These are phyloP conservation scores for Monilinia fructigena DNA, from an alignment of 2,329 filamentous ascomycete genomes.

Conservation along the genomic window DNA sequence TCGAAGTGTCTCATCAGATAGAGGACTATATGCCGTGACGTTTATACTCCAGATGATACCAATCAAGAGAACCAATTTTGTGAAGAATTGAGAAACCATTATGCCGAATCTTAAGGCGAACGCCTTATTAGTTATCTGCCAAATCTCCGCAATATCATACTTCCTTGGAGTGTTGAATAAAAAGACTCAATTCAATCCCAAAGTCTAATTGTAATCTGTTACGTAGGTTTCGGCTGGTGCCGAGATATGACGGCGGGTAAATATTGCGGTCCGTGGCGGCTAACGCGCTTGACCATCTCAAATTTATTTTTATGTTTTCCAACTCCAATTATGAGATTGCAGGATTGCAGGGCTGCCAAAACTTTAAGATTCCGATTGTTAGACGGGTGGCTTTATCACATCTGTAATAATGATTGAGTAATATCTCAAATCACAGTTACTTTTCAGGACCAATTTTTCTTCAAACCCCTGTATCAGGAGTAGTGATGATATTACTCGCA, in stretches of 20 bases:
- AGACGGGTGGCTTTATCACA: background rate
- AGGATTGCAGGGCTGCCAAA: background rate
- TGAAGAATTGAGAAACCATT: slow-evolving; percentile 28
- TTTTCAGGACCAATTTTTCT: background rate
- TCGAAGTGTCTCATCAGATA: slow-evolving; percentile 74
- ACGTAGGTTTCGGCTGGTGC: slow-evolving; percentile 5
- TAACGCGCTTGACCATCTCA: slow-evolving; percentile 1
- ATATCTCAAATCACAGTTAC: background rate
- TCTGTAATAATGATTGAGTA: slow-evolving; percentile 6
- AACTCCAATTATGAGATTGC: background rate
- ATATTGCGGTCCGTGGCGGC: background rate
- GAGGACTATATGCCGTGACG: slow-evolving; percentile 40
- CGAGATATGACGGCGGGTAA: background rate
- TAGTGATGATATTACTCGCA: slow-evolving; percentile 11
- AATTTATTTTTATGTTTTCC: slow-evolving; percentile 9
- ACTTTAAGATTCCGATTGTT: background rate
- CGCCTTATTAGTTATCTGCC: slow-evolving; percentile 28
- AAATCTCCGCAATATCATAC: slow-evolving; percentile 32
- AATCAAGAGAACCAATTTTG: slow-evolving; percentile 27
- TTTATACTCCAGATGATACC: slow-evolving; percentile 26
- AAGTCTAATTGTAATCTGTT: slow-evolving; percentile 19
- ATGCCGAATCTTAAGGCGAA: slow-evolving; percentile 27
- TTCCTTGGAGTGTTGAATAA: slow-evolving; percentile 19
- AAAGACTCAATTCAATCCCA: background rate
- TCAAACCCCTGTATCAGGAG: background rate